These are phyloP conservation scores for Leccinum aurantiacum DNA, from an alignment of 768 basidiomycete genomes.

Conservation along the genomic window DNA sequence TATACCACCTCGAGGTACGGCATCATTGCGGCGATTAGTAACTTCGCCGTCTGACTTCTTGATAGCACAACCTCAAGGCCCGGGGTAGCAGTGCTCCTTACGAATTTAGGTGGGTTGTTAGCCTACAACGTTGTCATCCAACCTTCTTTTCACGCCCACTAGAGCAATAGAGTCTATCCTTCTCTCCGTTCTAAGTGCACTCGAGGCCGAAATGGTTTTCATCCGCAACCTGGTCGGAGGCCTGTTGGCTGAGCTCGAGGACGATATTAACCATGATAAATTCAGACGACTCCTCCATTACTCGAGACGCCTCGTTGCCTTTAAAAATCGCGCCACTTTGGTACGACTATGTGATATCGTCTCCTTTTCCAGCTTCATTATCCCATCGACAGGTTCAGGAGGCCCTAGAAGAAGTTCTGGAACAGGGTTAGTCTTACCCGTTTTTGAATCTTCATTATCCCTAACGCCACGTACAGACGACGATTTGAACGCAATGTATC, in stretches of 20 bases:
- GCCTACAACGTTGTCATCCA: constrained; percentile 12
- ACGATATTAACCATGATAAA: constrained; percentile 93
- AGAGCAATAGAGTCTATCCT: constrained; percentile 94
- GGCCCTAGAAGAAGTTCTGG: constrained; percentile 87
- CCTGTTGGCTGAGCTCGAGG: constrained; percentile 88
- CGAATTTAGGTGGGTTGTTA: constrained; percentile 70
- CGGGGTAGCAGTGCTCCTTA: constrained; percentile 73
- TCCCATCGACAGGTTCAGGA: constrained; percentile 67
- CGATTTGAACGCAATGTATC: constrained; percentile 93
- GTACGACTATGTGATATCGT: constrained; percentile 39
- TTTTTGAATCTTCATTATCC: neutral
- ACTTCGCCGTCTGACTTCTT: constrained; percentile 14
- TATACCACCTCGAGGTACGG: constrained; percentile 82
- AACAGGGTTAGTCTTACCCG: constrained; percentile 62
- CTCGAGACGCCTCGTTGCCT: constrained; percentile 81
- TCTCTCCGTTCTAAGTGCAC: constrained; percentile 85
- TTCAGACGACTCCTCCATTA: constrained; percentile 92
- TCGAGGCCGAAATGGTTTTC: constrained; percentile 96
- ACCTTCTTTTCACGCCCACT: constrained; percentile 19
- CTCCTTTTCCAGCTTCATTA: neutral
- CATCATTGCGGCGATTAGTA: constrained; percentile 11
- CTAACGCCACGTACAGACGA: constrained; percentile 59
- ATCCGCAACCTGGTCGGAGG: constrained; percentile 89
- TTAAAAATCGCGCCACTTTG: constrained; percentile 87
- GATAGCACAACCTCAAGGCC: constrained; percentile 78